Conservation (phyloP, 2,329 filamentous ascomycete species). For the Neophaeococcomyces aloes region DNA sequence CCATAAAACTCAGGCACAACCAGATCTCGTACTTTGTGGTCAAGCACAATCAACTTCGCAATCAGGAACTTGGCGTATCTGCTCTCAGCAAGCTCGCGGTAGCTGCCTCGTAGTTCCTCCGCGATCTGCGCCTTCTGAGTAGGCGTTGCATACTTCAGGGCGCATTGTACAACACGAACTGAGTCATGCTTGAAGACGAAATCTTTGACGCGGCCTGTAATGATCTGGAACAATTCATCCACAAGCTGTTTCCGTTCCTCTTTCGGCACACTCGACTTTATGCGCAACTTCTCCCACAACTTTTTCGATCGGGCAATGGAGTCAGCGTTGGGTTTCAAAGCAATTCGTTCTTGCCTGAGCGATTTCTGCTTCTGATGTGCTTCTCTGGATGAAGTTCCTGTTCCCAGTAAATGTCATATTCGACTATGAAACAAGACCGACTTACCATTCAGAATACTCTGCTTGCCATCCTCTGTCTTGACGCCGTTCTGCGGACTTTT, state of each 20-base stretch:
- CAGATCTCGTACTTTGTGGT: conserved; percentile 78
- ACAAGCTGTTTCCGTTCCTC: conserved; percentile 82
- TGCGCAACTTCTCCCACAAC: conserved; percentile 85
- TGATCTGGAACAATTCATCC: conserved; percentile 79
- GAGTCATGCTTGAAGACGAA: conserved; percentile 98
- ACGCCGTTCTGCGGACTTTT: neutral
- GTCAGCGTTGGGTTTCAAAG: conserved; percentile 85
- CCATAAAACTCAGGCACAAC: conserved; percentile 94
- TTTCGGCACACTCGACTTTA: conserved; percentile 84
- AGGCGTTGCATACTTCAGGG: conserved; percentile 84
- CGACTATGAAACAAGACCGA: neutral
- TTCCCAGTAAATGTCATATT: neutral
- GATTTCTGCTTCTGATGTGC: conserved; percentile 88
- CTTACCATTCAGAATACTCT: conserved; percentile 1
- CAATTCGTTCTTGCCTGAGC: conserved; percentile 76
- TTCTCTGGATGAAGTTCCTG: conserved; percentile 66
- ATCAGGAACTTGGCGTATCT: conserved; percentile 96
- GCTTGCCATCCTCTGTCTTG: conserved; percentile 1
- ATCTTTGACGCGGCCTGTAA: conserved; percentile 82
- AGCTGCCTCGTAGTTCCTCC: conserved; percentile 72
- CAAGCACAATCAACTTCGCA: conserved; percentile 88
- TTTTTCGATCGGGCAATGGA: conserved; percentile 84
- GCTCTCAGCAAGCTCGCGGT: conserved; percentile 77
- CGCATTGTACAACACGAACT: conserved; percentile 91
- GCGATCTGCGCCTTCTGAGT: conserved; percentile 82